Base-by-base conservation (phyloP, 2,329 filamentous ascomycete genomes). In the Aspergillus tanneri region DNA sequence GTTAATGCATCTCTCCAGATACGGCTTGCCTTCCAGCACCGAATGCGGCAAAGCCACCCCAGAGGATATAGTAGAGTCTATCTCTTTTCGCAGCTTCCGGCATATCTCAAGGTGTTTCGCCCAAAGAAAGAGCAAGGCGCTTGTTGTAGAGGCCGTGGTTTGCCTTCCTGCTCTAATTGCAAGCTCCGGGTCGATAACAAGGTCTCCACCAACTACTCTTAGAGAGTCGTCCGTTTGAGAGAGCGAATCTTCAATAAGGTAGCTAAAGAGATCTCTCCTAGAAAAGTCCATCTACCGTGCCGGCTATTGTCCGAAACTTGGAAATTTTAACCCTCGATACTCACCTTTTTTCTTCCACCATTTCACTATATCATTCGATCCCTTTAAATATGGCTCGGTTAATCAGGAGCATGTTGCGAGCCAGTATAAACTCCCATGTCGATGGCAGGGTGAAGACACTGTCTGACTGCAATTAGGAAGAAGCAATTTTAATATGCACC, bases 1-100 rank as follows among this genome's bases (percentile, higher is more conserved):
- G 4, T 52, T 42, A 8, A 46, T 46, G n/a, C 50, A 52, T 12
- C 46, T 38, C 12, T 52, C 46, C 16, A 52, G 27, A 10, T 46
- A 49, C 9, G 42, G 36, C 16, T 46, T 46, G 18, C 39, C 38
- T 10, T 30, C 12, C 18, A 52, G 28, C 2, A 38, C 41, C 10
- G 32, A 27, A 19, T 52, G 42, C 11, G 23, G 43, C 16, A 46
- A 12, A 5, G 21, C 10, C 12, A 43, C 12, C 4, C 14, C 25
- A 4, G 23, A n/a, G 7, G 46, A 18, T 2, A 49, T 18, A 11
- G 22, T 34, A 10, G 37, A 16, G 10, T 49, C 46, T 11, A 50
- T 25, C 28, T 50, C 47, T 32, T 41, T 27, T n/a, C 32, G 50
- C 27, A 53, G 19, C 24, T 43, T 19, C 2, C 35, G 28, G 9